Evolutionary conservation across 805 yeast genomes (phyloP).

Genomic region (Wickerhamiella azyma): DNA sequence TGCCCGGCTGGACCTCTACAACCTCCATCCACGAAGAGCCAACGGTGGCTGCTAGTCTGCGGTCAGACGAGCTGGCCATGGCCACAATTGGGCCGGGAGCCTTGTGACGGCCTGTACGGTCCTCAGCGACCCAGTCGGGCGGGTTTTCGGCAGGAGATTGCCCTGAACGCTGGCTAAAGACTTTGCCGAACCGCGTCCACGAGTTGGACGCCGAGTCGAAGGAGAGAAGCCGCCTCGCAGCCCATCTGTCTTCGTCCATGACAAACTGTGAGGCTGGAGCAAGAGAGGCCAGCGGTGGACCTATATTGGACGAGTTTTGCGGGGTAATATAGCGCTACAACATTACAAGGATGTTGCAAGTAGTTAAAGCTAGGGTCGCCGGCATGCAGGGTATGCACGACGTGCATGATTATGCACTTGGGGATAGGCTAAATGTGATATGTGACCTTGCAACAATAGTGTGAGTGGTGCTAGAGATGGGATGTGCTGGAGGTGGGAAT

Average conservation of each 20-base stretch:
- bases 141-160: not conserved
- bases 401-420: no score
- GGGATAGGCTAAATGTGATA: not conserved
- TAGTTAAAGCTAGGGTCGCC: not conserved
- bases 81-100: conserved; percentile 17
- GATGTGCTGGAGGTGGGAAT: no score
- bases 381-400: no score
- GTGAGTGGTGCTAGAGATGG: no score
- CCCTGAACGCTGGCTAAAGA: conserved; percentile 9
- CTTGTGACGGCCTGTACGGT: conserved; percentile 2
- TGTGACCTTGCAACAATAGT: not conserved
- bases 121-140: not conserved
- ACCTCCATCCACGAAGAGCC: conserved; percentile 20
- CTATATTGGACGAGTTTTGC: no score
- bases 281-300: no score
- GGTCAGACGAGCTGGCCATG: conserved; percentile 21
- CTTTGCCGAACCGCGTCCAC: conserved; percentile 17
- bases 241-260: conserved; percentile 15
- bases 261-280: not conserved
- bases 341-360: no score
- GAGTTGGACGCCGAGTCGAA: conserved; percentile 16
- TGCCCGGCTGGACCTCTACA: conserved; percentile 1
- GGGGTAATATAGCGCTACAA: no score
- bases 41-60: conserved; percentile 19
- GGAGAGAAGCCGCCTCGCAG: conserved; percentile 15